Evolutionary conservation across 2,329 filamentous ascomycete species (phyloP), one percentile per base, ranked within the genome.

Genomic region (Ophiostoma sp.): DNA sequence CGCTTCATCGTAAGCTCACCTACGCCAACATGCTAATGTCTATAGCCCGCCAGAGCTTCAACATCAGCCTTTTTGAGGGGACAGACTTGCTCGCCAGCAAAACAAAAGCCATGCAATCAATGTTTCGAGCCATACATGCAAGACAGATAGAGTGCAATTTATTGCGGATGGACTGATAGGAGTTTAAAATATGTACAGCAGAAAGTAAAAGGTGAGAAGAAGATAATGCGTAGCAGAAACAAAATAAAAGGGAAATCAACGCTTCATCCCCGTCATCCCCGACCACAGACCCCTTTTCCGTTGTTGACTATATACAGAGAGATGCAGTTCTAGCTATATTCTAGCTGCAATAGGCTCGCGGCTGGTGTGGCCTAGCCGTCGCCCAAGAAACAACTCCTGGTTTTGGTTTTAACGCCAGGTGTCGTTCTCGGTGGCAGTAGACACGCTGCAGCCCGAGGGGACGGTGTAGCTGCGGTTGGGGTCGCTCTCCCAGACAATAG

Each of bases 401-500:
- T 31, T 31, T 68, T 44, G 1, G 11, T 31, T 31, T 68, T 60
- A 72, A 6, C 68, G 67, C 72, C 72, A 73, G 15, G 67, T 72
- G 35, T 65, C 54, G 54, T 23, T 69, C 54, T 65, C 67, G 1
- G 64, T 67, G 23, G 66, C 72, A 1, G 70, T 67, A 10, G 60
- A 20, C 2, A 69, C 66, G 52, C n/a, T n/a, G 65, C 72, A 73
- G 17, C 39, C 62, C 33, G 67, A 4, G 4, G 72, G 71, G 41
- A 74, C 78, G 3, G 78, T 80, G 72, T 80, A 80, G 23, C 76
- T 75, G 64, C 81, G 82, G 76, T 87, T 84, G 0, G 83, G 82
- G 67, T 89, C 89, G 67, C 79, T 81, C 80, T 93, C 90, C 89
- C 90, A 92, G 2, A 79, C 81, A 10, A 90, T 78, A 0, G 79